Evolutionary conservation across 176 grass and related monocot genomes (phyloP), one percentile per base, ranked within the genome.

Genomic region (Tillandsia fasciculata): DNA sequence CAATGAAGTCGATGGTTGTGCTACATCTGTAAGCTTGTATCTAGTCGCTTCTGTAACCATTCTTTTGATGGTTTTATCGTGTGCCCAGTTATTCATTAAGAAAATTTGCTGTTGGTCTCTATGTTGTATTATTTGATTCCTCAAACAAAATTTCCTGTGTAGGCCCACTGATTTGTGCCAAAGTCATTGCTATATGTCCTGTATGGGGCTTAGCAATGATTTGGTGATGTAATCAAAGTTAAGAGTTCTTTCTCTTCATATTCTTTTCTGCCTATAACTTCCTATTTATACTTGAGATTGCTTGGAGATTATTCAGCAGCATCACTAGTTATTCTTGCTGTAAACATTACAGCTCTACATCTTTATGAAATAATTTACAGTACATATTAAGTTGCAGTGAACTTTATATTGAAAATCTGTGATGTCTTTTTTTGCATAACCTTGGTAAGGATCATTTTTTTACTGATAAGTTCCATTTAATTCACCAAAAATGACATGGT

Each of bases 1-100:
- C 70, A 18, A 70, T 87, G 29, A 96, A 96, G 63, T 92, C 93
- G 26, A 91, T 92, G 88, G 76, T 71, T 0, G 74, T 83, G 9
- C 18, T 96, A 47, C 76, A 69, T 53, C 78, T 96, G 58, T 96
- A 73, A 79, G 22, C 10, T 9, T 61, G 15, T 18, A n/a, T 18
- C 15, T 17, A 59, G 56, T 14, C n/a, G 33, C 33, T 42, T 61
- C 17, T 61, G 56, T 20, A 15, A 61, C 22, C 56, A 61, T 61
- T 61, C 56, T 61, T 61, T 61, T 23, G 15, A 14, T 61, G 15
- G 17, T 18, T 61, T 18, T 61, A 18, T 61, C 8, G 1, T 61
- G 7, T 61, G 33, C 33, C 56, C 15, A 23, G 12, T 10, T 61
- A 10, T 61, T 61, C 17, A 61, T 23, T 8, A 15, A 61, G 56